Conservation (phyloP, 2,329 filamentous ascomycete genomes). For the Alternaria angustiovoidea region DNA sequence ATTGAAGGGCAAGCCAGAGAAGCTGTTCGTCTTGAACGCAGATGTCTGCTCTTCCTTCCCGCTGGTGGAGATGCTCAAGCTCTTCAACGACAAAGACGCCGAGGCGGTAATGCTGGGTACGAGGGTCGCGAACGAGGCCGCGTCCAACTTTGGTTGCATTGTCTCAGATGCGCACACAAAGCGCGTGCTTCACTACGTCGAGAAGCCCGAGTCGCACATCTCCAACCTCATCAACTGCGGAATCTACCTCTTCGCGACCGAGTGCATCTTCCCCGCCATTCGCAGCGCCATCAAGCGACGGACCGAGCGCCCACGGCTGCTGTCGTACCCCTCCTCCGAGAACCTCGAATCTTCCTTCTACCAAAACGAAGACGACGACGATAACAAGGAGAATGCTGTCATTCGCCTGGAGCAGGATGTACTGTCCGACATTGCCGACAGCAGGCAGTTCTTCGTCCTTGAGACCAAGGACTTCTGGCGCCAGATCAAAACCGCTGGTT, state of each 20-base stretch:
- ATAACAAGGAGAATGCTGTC: conserved; percentile 80
- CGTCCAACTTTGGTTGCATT: conserved; percentile 97
- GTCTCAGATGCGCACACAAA: conserved; percentile 93
- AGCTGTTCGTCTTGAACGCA: conserved; percentile 96
- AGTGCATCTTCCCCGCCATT: conserved; percentile 96
- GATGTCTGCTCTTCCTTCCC: conserved; percentile 99
- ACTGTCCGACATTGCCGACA: conserved; percentile 92
- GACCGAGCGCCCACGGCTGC: conserved; percentile 85
- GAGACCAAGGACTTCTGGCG: conserved; percentile 99
- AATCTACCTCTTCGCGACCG: conserved; percentile 95
- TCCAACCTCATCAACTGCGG: conserved; percentile 99
- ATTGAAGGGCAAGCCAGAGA: conserved; percentile 91
- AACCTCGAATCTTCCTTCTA: conserved; percentile 79
- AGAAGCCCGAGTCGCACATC: conserved; percentile 98
- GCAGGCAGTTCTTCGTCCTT: conserved; percentile 96
- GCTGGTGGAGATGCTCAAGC: conserved; percentile 90
- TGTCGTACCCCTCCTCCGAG: conserved; percentile 96
- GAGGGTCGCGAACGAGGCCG: conserved; percentile 86
- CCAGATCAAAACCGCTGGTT: conserved; percentile 99
- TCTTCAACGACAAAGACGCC: conserved; percentile 93
- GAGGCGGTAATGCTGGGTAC: conserved; percentile 97
- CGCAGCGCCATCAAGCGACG: conserved; percentile 94
- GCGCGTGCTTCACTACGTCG: conserved; percentile 97
- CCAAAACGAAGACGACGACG: conserved; percentile 71
- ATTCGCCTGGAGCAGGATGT: conserved; percentile 98